Evolutionary conservation across 2,329 filamentous ascomycete species (phyloP).

Genomic region (Cordyceps tenuipes): DNA sequence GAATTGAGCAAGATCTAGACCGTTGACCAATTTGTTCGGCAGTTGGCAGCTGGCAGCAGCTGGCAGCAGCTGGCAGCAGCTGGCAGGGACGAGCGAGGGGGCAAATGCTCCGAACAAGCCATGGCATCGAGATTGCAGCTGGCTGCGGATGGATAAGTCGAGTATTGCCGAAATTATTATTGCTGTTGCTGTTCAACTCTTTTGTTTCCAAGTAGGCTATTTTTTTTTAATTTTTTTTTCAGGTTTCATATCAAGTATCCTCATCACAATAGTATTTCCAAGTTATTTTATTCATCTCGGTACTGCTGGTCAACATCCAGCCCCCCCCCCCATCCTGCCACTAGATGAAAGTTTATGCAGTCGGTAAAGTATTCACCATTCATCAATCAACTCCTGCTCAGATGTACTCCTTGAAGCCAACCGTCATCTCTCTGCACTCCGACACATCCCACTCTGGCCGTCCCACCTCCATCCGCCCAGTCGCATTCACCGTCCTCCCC

Average conservation of each 20-base stretch:
- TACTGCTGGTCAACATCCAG: too few relatives aligned
- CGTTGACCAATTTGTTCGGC: background rate
- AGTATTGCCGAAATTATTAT: too few relatives aligned
- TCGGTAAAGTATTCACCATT: too few relatives aligned
- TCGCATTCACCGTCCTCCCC: background rate
- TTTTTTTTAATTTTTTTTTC: too few relatives aligned
- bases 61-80: background rate
- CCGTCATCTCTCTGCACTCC: background rate
- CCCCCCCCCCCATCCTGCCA: too few relatives aligned
- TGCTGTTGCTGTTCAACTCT: too few relatives aligned
- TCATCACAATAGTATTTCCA: too few relatives aligned
- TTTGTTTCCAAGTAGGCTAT: too few relatives aligned
- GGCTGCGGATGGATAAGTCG: too few relatives aligned
- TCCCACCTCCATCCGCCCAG: background rate
- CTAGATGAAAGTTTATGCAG: too few relatives aligned
- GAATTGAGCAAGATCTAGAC: background rate
- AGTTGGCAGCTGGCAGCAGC: background rate
- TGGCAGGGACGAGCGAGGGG: background rate
- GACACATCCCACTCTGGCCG: background rate
- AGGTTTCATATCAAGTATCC: too few relatives aligned
- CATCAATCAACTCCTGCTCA: background rate
- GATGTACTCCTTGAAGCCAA: background rate
- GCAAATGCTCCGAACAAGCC: slow-evolving; percentile 9
- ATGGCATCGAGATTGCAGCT: background rate
- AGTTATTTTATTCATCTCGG: too few relatives aligned